Conservation (phyloP, 2,329 filamentous ascomycete genomes). For the Cladosporium oxysporum region DNA sequence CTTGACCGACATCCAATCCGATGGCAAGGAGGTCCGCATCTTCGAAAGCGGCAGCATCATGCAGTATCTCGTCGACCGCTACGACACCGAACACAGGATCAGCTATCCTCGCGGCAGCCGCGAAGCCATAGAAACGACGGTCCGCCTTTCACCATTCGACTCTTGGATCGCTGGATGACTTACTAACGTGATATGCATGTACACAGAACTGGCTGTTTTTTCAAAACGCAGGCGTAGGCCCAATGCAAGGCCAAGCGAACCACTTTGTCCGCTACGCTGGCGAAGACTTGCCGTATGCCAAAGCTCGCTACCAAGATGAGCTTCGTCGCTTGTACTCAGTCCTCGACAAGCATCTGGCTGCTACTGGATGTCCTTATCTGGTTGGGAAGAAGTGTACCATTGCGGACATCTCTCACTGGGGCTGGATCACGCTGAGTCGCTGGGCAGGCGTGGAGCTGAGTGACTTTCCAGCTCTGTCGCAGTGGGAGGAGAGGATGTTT, state of each 20-base stretch:
- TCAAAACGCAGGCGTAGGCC: slow-evolving; percentile 41
- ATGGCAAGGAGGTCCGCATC: slow-evolving; percentile 65
- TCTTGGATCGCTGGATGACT: neutral
- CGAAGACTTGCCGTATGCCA: slow-evolving; percentile 75
- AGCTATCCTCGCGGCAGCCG: slow-evolving; percentile 22
- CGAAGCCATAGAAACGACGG: slow-evolving; percentile 55
- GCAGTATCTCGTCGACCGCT: slow-evolving; percentile 28
- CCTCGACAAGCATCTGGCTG: slow-evolving; percentile 66
- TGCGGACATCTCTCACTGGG: slow-evolving; percentile 77
- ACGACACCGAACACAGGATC: slow-evolving; percentile 29
- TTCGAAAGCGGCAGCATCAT: slow-evolving; percentile 48
- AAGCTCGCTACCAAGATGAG: slow-evolving; percentile 78
- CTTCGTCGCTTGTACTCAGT: slow-evolving; percentile 75
- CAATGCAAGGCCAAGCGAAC: slow-evolving; percentile 80
- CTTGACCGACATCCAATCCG: slow-evolving; percentile 67
- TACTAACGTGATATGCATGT: slow-evolving; percentile 17
- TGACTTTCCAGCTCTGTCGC: slow-evolving; percentile 72
- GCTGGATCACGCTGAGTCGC: slow-evolving; percentile 65
- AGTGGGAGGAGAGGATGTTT: slow-evolving; percentile 71
- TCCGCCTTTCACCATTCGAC: neutral
- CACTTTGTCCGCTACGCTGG: slow-evolving; percentile 75
- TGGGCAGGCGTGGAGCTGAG: slow-evolving; percentile 67
- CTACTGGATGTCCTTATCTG: slow-evolving; percentile 51
- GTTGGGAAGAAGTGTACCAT: slow-evolving; percentile 66
- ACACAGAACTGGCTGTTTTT: slow-evolving; percentile 31